A percentile compares a stretch with the other conserved stretches of the same genome.
Evolutionary conservation across 768 basidiomycete genomes (phyloP).

Genomic region (Lactarius pseudohatsudake): DNA sequence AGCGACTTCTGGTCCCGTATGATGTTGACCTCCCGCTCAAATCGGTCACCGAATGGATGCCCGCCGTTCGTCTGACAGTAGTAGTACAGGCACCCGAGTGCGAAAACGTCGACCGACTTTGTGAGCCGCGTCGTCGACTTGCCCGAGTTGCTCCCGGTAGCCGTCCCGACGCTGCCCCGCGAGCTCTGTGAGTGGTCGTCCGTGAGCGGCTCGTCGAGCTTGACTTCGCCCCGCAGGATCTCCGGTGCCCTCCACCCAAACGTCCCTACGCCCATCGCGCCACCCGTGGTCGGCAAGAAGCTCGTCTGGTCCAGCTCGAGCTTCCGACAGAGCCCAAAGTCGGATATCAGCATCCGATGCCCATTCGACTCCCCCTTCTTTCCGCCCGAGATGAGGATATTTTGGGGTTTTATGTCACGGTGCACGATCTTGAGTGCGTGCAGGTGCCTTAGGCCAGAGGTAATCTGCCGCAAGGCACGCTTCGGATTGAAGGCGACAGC

Average conservation of each 20-base stretch:
- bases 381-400: constrained; percentile 82
- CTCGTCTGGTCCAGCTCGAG: constrained; percentile 95
- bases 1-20: constrained; percentile 75
- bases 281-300: constrained; percentile 89
- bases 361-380: constrained; percentile 52
- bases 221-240: constrained; percentile 91
- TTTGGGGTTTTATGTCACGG: constrained; percentile 98
- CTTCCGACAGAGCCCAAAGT: constrained; percentile 96
- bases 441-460: constrained; percentile 84
- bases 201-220: constrained; percentile 70
- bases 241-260: constrained; percentile 98
- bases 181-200: constrained; percentile 70
- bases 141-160: constrained; percentile 40
- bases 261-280: constrained; percentile 87
- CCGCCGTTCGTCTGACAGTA: constrained; percentile 86
- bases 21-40: constrained; percentile 93
- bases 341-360: constrained; percentile 88
- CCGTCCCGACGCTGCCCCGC: constrained; percentile 59
- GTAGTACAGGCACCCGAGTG: constrained; percentile 93
- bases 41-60: constrained; percentile 93
- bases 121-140: constrained; percentile 69
- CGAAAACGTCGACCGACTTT: constrained; percentile 95
- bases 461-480: constrained; percentile 82
- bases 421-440: constrained; percentile 96
- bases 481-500: constrained; percentile 80